Percentiles rank a stretch among this genome's conserved stretches.
Evolutionary conservation across 1,139 yeast genomes (phyloP).

Genomic region (Geotrichum europaeum): DNA sequence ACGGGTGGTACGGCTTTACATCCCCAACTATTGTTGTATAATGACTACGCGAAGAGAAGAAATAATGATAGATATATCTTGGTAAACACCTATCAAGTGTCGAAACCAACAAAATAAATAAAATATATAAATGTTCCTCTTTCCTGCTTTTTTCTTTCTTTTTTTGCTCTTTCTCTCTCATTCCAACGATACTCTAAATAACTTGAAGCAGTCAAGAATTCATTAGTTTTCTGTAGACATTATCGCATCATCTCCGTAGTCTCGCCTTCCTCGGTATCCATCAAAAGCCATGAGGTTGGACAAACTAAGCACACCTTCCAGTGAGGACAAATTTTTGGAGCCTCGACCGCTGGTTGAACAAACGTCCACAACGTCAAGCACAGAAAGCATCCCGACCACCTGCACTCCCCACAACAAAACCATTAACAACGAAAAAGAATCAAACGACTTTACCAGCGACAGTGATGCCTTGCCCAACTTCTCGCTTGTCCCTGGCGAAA

Average conservation of each 20-base stretch:
- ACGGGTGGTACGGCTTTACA: neutral
- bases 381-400: neutral
- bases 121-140: neutral
- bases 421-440: neutral
- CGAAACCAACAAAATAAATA: too few species aligned
- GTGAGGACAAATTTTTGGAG: neutral
- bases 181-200: neutral
- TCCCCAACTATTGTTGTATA: too few species aligned
- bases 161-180: neutral
- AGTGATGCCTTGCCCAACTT: neutral
- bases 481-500: neutral
- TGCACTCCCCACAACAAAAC: neutral
- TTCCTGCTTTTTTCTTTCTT: neutral
- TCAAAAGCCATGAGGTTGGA: neutral
- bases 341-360: neutral
- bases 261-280: neutral
- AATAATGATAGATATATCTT: too few species aligned
- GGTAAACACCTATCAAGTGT: too few species aligned
- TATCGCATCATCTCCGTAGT: neutral
- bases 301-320: neutral
- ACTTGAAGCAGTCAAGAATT: neutral
- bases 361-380: neutral
- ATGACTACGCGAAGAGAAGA: too few species aligned
- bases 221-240: neutral
- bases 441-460: neutral